A percentile compares a stretch with the other conserved stretches of the same genome.
Conservation (phyloP, 2,329 filamentous ascomycete genomes). For the Ceratocystiopsis brevicomis region DNA sequence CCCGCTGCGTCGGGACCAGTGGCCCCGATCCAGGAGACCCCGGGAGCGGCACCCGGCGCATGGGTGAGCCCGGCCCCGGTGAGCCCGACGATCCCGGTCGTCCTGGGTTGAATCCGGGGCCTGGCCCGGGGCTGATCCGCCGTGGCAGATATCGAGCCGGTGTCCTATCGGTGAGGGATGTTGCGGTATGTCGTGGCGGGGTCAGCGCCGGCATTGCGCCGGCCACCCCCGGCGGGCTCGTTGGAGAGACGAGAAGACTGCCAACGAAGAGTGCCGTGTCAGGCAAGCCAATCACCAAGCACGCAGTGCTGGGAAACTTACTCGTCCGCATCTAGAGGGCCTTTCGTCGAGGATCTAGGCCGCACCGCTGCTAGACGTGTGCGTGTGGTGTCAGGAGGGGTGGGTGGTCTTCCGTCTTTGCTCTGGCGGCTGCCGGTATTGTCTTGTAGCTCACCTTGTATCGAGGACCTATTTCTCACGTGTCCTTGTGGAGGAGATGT, state of each 20-base stretch:
- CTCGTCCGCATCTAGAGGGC: constrained; percentile 61
- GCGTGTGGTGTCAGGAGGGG: too few relatives aligned
- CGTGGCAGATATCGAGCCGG: constrained; percentile 5
- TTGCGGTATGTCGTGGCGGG: not conserved
- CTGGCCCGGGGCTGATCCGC: not conserved
- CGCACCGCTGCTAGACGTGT: constrained; percentile 26
- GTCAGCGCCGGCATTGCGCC: constrained; percentile 4
- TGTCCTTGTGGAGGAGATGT: too few relatives aligned
- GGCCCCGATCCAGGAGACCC: not conserved
- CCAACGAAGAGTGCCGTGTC: not conserved
- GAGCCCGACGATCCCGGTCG: not conserved
- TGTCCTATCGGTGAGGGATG: not conserved
- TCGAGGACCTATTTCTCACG: too few relatives aligned
- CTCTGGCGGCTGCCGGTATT: too few relatives aligned
- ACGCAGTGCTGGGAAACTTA: constrained; percentile 23
- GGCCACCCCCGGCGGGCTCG: constrained; percentile 9
- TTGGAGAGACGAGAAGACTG: not conserved
- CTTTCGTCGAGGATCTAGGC: constrained; percentile 53
- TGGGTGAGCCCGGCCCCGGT: not conserved
- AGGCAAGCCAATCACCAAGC: constrained; percentile 1
- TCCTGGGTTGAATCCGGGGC: not conserved
- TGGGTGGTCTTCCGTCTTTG: too few relatives aligned
- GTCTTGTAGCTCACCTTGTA: too few relatives aligned
- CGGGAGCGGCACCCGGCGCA: not conserved
- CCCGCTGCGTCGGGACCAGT: not conserved